Conservation (phyloP, 2,329 filamentous ascomycete genomes). For the Exophiala xenobiotica region DNA sequence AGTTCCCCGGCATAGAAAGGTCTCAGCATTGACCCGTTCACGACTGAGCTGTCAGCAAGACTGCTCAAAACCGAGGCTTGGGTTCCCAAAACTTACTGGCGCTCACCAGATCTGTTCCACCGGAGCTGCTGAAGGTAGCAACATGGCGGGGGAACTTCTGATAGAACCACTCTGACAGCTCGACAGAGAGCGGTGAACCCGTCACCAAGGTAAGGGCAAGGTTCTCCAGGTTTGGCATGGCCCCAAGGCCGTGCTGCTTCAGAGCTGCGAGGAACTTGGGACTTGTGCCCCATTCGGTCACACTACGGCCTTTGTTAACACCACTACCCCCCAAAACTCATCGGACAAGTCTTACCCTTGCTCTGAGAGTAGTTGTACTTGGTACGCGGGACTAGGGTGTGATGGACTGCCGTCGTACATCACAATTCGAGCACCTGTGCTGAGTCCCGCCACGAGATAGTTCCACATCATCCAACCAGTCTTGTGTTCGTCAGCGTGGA, state of each 20-base stretch:
- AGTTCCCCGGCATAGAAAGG: conserved; percentile 62
- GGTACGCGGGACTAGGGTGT: conserved; percentile 60
- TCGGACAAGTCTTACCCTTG: too few species aligned
- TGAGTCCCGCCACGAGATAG: conserved; percentile 54
- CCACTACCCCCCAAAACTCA: too few species aligned
- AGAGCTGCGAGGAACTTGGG: neutral
- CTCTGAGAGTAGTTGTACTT: neutral
- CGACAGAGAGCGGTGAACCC: neutral
- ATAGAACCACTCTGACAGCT: neutral
- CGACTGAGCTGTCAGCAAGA: conserved; percentile 17
- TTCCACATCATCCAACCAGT: conserved; percentile 47
- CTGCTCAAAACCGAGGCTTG: neutral
- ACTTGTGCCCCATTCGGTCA: conserved; percentile 1
- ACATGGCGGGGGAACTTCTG: neutral
- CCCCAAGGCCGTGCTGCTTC: neutral
- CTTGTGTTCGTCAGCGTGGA: neutral
- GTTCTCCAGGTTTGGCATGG: neutral
- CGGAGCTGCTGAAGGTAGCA: neutral
- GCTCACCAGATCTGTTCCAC: conserved; percentile 1
- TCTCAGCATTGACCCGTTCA: conserved; percentile 61
- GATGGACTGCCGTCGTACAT: conserved; percentile 83
- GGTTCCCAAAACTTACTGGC: neutral
- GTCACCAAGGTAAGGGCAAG: neutral
- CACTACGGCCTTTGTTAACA: too few species aligned
- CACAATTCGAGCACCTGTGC: conserved; percentile 60